Evolutionary conservation across 164 flowering plant genomes (phyloP), one percentile per base, ranked within the genome.

Genomic region (Nymphaea thermarum): DNA sequence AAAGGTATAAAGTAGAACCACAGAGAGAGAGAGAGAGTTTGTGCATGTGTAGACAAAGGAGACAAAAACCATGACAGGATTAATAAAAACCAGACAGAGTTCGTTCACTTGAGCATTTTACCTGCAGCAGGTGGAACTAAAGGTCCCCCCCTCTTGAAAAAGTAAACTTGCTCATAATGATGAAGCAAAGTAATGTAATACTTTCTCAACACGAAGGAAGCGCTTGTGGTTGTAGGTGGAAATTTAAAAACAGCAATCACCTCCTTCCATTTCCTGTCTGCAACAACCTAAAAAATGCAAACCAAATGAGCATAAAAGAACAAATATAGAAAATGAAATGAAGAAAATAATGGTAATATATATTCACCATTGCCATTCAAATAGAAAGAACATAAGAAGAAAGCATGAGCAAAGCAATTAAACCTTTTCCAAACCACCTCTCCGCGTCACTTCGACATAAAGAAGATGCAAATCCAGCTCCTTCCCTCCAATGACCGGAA

Each of bases 221-320:
- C 96, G 74, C 96, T 93, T 16, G 98, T 93, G 43, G 95, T 83
- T 0, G 90, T 92, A 25, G 91, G 80, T 17, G 92, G 81, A 71
- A 93, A 87, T 15, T 66, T 81, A 69, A 90, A 90, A 17, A 77
- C 80, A 42, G 71, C 66, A 5, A 94, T 78, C 71, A 90, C 84
- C 72, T 88, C 95, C 78, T 87, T 88, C 98, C 98, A 93, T 80
- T 90, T 93, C 79, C 86, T 93, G 71, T 87, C 93, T 63, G 73
- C 71, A 16, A 90, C 86, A 42, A 90, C 98, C 96, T 84, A 36
- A 41, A 44, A 4, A 6, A 25, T 25, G 10, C 53, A 17, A 53
- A 43, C 45, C 7, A 55, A 42, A 5, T 59, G n/a, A n/a, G 15
- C 17, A 57, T 11, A 8, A 62, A 62, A 17, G 7, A 17, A 0